Evolutionary conservation across 2,329 filamentous ascomycete genomes (phyloP).

Genomic region (Harringtonia lauricola): DNA sequence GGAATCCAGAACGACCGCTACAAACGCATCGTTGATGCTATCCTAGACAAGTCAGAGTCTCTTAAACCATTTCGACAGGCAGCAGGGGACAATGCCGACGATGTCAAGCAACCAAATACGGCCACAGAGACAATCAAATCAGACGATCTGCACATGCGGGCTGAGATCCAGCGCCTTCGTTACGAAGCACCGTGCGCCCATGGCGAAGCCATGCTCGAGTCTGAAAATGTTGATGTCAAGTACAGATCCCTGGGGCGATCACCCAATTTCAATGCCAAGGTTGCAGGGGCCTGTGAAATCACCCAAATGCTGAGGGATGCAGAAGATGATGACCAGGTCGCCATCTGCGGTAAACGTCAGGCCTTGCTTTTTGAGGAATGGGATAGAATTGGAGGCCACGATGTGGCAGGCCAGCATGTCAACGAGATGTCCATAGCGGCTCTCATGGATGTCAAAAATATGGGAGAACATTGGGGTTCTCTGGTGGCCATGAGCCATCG

Average conservation of each 20-base stretch:
- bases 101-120: background rate
- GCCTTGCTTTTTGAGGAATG: conserved; percentile 4
- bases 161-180: conserved; percentile 6
- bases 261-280: background rate
- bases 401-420: background rate
- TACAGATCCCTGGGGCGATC: conserved; percentile 5
- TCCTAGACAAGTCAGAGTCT: conserved; percentile 19
- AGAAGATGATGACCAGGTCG: background rate
- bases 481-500: conserved; percentile 12
- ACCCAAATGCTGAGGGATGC: background rate
- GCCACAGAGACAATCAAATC: background rate
- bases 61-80: conserved; percentile 10
- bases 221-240: background rate
- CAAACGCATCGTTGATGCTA: conserved; percentile 16
- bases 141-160: conserved; percentile 2
- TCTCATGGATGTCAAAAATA: background rate
- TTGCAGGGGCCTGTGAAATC: background rate
- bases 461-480: conserved; percentile 16
- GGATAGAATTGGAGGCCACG: background rate
- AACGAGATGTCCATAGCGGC: background rate
- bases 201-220: background rate
- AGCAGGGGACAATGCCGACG: background rate
- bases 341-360: no score
- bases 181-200: conserved; percentile 4
- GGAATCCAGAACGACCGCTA: conserved; percentile 27